Base-by-base conservation (phyloP, 179 eudicot species). In the Patellifolia procumbens region DNA sequence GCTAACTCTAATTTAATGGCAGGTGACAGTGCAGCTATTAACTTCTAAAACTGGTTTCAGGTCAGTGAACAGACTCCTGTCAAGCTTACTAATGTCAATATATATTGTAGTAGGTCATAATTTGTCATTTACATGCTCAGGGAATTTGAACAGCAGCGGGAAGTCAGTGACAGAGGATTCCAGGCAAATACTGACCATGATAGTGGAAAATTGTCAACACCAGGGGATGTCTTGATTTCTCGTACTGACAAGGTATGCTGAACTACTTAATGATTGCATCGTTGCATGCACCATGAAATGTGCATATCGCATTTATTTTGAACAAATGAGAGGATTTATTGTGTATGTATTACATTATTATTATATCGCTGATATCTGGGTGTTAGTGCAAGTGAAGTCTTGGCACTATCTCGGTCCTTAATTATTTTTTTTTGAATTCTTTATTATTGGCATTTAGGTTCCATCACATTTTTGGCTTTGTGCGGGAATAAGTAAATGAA, bases 41-140 rank as follows among this genome's bases (percentile, higher is more conserved):
- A 93, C 98, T 63, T 90, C 98, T 10, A 93, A 93, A 84, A 91
- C 97, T 53, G 97, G 99, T 81, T 96, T 93, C 86, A 93, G 99
- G 99, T 93, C 62, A 32, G 16, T 64, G 17, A 74, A 22, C 43
- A 48, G 74, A 62, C 71, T 70, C 70, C 43, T 34, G 22, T 58
- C 15, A 1, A 34, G 61, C 52, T 46, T 64, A 20, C 48, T 62
- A 19, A 43, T 74, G 61, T 34, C 24, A 16, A 22, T 71, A 12
- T 16, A 35, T 48, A 13, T 45, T 64, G 49, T 29, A 16, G 56
- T 70, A 7, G 42, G 63, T 20, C 66, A 24, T 69, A 70, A 51
- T 67, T 13, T 48, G 37, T 66, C 56, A 62, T 82, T 34, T 81
- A 68, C 75, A 29, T 75, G 55, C 86, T 73, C 88, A 96, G 99